Conservation (phyloP, 2,329 filamentous ascomycete species). For the Elsinoe ampelina region DNA sequence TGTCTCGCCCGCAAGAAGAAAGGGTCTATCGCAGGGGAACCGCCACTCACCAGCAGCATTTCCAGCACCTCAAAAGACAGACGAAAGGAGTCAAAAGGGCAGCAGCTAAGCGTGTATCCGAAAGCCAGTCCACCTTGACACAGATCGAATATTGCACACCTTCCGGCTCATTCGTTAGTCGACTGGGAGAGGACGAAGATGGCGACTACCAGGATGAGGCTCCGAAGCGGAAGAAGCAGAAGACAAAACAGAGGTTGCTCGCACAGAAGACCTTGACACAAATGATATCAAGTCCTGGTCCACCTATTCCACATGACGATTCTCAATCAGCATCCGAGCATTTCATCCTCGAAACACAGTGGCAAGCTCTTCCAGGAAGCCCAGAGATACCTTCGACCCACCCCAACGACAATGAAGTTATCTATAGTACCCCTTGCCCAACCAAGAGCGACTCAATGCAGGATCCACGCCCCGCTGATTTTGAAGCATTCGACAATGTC, state of each 20-base stretch:
- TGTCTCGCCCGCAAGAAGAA: not conserved
- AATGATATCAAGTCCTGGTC: not conserved
- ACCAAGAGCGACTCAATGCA: not conserved
- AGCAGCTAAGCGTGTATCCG: not conserved
- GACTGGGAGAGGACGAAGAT: not conserved
- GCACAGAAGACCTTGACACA: constrained; percentile 7
- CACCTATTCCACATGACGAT: not conserved
- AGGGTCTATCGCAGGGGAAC: constrained; percentile 3
- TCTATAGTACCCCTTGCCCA: not conserved
- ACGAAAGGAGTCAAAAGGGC: not conserved
- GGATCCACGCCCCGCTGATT: not conserved
- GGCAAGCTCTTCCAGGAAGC: not conserved
- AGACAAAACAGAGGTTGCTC: not conserved
- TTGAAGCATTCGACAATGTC: not conserved
- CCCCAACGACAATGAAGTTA: not conserved
- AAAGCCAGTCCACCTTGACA: constrained; percentile 7
- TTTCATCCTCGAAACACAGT: constrained; percentile 6
- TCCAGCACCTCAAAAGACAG: not conserved
- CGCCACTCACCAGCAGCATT: not conserved
- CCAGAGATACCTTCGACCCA: no score
- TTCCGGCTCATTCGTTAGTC: not conserved
- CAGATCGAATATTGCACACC: constrained; percentile 10
- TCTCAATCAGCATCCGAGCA: not conserved
- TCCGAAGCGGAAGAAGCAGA: not conserved
- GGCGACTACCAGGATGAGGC: not conserved